These are phyloP conservation scores for Cystofilobasidium capitatum DNA, from an alignment of 768 basidiomycete genomes.

Conservation along the genomic window DNA sequence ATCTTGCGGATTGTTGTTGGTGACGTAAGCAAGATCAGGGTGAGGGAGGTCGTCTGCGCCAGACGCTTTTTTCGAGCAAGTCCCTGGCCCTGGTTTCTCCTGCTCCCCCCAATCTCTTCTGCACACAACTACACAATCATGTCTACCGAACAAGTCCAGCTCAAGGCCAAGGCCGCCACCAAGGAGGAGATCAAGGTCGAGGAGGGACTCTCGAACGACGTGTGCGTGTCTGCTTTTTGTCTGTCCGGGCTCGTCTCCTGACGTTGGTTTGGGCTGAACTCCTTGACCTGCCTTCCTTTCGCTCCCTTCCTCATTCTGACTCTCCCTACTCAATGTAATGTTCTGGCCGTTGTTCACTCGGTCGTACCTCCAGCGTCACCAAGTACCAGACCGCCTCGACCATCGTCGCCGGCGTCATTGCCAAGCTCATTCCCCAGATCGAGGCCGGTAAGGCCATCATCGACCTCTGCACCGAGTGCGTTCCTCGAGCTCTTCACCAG, in stretches of 20 bases:
- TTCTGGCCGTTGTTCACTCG: not conserved
- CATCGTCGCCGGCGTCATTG: constrained; percentile 72
- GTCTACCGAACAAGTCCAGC: constrained; percentile 7
- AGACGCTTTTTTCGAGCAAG: no score
- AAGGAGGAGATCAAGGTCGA: constrained; percentile 33
- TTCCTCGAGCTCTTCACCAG: constrained; percentile 10
- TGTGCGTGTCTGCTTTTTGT: constrained; percentile 29
- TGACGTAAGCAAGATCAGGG: no score
- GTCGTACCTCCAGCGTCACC: constrained; percentile 34
- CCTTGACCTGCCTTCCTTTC: not conserved
- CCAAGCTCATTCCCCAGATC: constrained; percentile 66
- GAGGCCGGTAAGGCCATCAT: constrained; percentile 72
- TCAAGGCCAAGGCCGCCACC: constrained; percentile 30
- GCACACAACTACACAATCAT: no score
- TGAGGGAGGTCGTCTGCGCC: no score
- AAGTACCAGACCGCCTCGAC: constrained; percentile 75
- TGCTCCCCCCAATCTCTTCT: no score
- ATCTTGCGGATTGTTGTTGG: no score
- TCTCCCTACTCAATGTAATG: not conserved
- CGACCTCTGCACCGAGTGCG: constrained; percentile 71
- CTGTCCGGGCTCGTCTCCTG: no score
- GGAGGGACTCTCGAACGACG: constrained; percentile 39
- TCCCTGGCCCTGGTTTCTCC: no score
- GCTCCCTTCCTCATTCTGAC: not conserved
- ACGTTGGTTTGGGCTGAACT: no score